phyloP scores from a whole-genome alignment of 1,284 basidiomycete genomes.

The Flammula alnicola region DNA sequence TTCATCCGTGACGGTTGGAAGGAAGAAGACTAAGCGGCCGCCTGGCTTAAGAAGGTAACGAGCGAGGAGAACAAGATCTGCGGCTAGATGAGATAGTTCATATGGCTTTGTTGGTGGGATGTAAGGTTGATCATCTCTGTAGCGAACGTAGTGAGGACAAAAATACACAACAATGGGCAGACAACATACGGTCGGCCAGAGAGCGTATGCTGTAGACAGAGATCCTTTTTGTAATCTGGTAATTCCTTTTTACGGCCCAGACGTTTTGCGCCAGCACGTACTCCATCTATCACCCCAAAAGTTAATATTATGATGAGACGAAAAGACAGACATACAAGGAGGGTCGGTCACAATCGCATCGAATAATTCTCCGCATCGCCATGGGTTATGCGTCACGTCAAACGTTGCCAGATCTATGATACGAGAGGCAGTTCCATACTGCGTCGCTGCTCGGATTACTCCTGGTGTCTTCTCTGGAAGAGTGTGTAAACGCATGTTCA shows the following conservation, averaged over 20 bases:
- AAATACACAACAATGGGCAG: background rate
- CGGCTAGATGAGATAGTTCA: constrained; percentile 84
- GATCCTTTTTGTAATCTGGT: constrained; percentile 41
- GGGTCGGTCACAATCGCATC: constrained; percentile 97
- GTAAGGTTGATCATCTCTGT: constrained; percentile 67
- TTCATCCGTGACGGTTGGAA: constrained; percentile 91
- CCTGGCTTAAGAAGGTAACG: constrained; percentile 85
- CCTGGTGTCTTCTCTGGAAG: constrained; percentile 60
- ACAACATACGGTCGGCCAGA: constrained; percentile 45
- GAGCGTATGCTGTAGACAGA: constrained; percentile 43
- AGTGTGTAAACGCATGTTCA: constrained; percentile 1
- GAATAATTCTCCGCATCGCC: constrained; percentile 86
- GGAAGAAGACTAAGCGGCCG: constrained; percentile 93
- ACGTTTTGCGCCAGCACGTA: constrained; percentile 95
- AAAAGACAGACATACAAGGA: constrained; percentile 65
- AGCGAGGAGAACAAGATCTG: constrained; percentile 84
- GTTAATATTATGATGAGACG: background rate
- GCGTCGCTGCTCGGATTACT: constrained; percentile 79
- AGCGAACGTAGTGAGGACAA: background rate
- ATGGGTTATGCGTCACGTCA: constrained; percentile 89
- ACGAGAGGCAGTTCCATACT: constrained; percentile 80
- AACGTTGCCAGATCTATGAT: constrained; percentile 90
- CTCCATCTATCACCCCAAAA: constrained; percentile 68
- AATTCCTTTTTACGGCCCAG: constrained; percentile 75
- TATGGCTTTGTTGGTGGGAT: constrained; percentile 92